These are phyloP conservation scores for Fusarium camptoceras DNA, from an alignment of 2,329 filamentous ascomycete species.

Conservation along the genomic window DNA sequence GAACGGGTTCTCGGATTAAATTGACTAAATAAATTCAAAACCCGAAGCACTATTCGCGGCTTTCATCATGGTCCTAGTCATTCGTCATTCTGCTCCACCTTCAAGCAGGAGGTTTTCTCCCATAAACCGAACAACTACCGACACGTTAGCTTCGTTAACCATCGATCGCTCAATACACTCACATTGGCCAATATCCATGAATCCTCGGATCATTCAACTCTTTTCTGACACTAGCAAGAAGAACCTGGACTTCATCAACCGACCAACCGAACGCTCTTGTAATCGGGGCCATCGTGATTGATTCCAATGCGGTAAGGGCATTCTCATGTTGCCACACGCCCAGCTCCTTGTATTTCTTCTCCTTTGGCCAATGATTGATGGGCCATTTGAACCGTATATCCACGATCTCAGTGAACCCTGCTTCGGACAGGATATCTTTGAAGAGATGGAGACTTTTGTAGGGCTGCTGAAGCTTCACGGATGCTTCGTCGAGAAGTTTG, in stretches of 20 bases:
- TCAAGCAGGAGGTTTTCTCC: background rate
- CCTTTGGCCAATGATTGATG: conserved; percentile 18
- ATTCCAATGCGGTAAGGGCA: background rate
- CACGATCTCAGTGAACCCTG: conserved; percentile 5
- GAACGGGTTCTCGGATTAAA: too few relatives aligned
- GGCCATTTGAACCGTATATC: conserved; percentile 15
- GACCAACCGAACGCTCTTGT: conserved; percentile 17
- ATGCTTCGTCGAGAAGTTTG: background rate
- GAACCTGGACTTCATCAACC: conserved; percentile 9
- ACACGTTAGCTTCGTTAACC: fast-evolving
- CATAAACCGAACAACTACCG: background rate
- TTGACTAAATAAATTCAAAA: too few relatives aligned
- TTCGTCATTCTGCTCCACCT: too few relatives aligned
- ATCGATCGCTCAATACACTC: background rate
- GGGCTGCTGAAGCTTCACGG: background rate
- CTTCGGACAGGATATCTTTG: background rate
- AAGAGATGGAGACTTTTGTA: background rate
- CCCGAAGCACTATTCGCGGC: too few relatives aligned
- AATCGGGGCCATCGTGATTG: conserved; percentile 13
- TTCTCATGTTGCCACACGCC: conserved; percentile 12
- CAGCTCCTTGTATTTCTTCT: conserved; percentile 15
- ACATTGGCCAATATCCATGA: conserved; percentile 28
- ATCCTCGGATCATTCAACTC: conserved; percentile 15
- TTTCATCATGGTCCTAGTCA: too few relatives aligned
- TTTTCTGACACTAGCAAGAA: conserved; percentile 9